Percentiles rank a stretch among this genome's conserved stretches.
Conservation (phyloP, 805 yeast genomes). For the Cyberlindnera americana region DNA sequence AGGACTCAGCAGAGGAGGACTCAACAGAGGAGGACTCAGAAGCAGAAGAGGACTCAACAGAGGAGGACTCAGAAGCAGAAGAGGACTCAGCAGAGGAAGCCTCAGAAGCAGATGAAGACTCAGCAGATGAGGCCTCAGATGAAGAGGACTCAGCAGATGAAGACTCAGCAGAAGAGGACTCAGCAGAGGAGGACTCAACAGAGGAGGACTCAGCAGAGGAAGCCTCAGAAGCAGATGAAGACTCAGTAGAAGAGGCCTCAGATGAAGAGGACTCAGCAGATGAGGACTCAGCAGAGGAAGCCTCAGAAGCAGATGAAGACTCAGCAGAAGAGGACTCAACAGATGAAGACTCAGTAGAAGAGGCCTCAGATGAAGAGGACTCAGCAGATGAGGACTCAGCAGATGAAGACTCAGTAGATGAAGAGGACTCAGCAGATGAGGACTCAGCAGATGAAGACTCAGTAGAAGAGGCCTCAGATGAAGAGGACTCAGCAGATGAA, state of each 20-base stretch:
- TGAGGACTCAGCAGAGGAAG: background rate
- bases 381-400: constrained; percentile 1
- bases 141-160: background rate
- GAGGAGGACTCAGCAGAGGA: constrained; percentile 5
- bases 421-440: constrained; percentile 8
- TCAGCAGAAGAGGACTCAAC: background rate
- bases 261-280: constrained; percentile 1
- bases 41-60: too few species aligned
- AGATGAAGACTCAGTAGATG: too few species aligned
- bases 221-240: background rate
- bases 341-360: too few species aligned
- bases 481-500: background rate
- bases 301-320: constrained; percentile 10
- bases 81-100: constrained; percentile 1
- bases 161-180: constrained; percentile 1
- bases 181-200: constrained; percentile 3
- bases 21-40: background rate
- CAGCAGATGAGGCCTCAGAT: constrained; percentile 9
- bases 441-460: background rate
- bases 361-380: background rate
- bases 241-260: too few species aligned
- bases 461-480: constrained; percentile 1
- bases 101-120: background rate
- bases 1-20: constrained; percentile 9
- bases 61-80: constrained; percentile 1